Conservation (phyloP, 257 asterid genomes). For the Catharanthus roseus region DNA sequence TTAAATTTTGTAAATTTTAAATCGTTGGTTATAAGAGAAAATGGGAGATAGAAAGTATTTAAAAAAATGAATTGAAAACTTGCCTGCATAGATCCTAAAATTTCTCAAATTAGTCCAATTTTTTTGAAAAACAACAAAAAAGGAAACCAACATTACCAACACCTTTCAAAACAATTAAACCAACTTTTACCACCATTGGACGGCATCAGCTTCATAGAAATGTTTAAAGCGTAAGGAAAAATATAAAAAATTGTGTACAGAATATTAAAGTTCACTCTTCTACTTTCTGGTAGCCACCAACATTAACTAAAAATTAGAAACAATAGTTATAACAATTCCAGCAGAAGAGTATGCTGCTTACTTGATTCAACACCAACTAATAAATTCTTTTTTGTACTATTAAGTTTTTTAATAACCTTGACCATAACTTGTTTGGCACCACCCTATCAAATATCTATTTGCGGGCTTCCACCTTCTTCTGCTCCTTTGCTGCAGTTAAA, state of each 20-base stretch:
- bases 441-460: constrained; percentile 46
- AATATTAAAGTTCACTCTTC: background rate
- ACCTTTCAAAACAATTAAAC: no score
- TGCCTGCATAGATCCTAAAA: no score
- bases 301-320: background rate
- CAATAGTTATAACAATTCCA: background rate
- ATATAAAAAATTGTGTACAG: background rate
- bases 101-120: no score
- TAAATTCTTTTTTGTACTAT: background rate
- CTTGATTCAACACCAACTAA: constrained; percentile 1
- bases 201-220: background rate
- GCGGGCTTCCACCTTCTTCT: constrained; percentile 78
- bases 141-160: no score
- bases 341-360: background rate
- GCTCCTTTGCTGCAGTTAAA: constrained; percentile 65
- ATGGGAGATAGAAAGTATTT: no score
- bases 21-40: no score
- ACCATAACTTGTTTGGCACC: no score
- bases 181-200: background rate
- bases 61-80: no score
- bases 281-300: background rate
- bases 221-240: background rate
- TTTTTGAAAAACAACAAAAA: no score
- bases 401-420: no score
- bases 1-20: no score